phyloP scores from a whole-genome alignment of 2,329 filamentous ascomycete species.

The Colletotrichum tofieldiae region DNA sequence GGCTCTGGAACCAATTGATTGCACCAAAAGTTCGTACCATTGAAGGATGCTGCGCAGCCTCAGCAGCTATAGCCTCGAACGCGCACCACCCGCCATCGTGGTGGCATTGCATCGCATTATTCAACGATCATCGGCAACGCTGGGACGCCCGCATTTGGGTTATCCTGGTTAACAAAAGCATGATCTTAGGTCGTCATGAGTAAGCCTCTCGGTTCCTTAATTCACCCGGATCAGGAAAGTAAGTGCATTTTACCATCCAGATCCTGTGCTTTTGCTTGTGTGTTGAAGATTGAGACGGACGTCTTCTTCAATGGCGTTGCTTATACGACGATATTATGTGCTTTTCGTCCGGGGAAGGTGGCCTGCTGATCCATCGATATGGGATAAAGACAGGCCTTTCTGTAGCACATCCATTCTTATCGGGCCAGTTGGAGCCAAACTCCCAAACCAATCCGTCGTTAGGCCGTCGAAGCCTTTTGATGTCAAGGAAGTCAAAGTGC shows the following conservation, averaged over 20 bases:
- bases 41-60: too few relatives aligned
- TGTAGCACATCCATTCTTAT: neutral
- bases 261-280: conserved; percentile 46
- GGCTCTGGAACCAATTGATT: neutral
- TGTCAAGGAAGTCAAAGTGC: conserved; percentile 47
- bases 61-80: too few relatives aligned
- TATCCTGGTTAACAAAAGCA: too few relatives aligned
- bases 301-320: conserved; percentile 49
- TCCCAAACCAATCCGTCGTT: conserved; percentile 44
- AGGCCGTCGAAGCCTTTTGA: conserved; percentile 48
- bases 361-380: conserved; percentile 52
- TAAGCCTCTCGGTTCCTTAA: too few relatives aligned
- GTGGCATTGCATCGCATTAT: too few relatives aligned
- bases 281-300: conserved; percentile 47
- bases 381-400: conserved; percentile 55
- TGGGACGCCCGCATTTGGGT: too few relatives aligned
- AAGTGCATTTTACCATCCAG: conserved; percentile 45
- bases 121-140: too few relatives aligned
- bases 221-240: neutral
- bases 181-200: too few relatives aligned
- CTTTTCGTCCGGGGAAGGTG: conserved; percentile 50
- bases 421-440: conserved; percentile 9
- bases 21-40: conserved; percentile 40
- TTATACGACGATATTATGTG: conserved; percentile 53
- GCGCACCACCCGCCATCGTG: too few relatives aligned